phyloP scores from a whole-genome alignment of 2,329 filamentous ascomycete genomes.

The Aspergillus ruber region DNA sequence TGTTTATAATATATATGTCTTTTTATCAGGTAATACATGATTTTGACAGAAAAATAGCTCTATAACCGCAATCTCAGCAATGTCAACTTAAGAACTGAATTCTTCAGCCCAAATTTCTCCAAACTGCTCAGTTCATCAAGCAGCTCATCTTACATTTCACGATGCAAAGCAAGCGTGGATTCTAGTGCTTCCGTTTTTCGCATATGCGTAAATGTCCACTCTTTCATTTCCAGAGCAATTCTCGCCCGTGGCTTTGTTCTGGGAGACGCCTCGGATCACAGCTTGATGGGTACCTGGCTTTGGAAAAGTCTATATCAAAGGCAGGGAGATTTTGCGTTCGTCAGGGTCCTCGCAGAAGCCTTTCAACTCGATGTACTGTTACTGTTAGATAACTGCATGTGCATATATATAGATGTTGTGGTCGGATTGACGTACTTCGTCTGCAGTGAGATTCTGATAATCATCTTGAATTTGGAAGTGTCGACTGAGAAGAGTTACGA shows the following conservation, averaged over 20 bases:
- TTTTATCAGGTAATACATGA: too few relatives aligned
- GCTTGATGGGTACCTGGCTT: background rate
- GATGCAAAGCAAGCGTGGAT: background rate
- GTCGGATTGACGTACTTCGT: background rate
- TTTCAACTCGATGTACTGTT: slow-evolving; percentile 72
- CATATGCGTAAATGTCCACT: background rate
- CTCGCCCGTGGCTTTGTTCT: background rate
- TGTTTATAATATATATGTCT: too few relatives aligned
- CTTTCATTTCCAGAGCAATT: background rate
- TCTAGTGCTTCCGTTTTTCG: background rate
- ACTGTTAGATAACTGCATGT: slow-evolving; percentile 4
- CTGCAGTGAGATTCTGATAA: slow-evolving; percentile 67
- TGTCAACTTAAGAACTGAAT: background rate
- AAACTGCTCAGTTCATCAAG: background rate
- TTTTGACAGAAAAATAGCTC: too few relatives aligned
- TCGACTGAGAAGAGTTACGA: slow-evolving; percentile 52
- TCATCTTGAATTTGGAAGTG: slow-evolving; percentile 48
- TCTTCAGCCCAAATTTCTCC: background rate
- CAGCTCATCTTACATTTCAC: background rate
- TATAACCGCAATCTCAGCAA: background rate
- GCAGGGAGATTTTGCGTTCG: slow-evolving; percentile 70
- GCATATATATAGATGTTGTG: background rate
- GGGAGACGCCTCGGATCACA: background rate
- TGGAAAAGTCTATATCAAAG: background rate
- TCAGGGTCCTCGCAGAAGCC: slow-evolving; percentile 56